Percentiles rank a stretch among this genome's conserved stretches.
phyloP scores from a whole-genome alignment of 2,329 filamentous ascomycete species.

The Pseudomassariella vexata region DNA sequence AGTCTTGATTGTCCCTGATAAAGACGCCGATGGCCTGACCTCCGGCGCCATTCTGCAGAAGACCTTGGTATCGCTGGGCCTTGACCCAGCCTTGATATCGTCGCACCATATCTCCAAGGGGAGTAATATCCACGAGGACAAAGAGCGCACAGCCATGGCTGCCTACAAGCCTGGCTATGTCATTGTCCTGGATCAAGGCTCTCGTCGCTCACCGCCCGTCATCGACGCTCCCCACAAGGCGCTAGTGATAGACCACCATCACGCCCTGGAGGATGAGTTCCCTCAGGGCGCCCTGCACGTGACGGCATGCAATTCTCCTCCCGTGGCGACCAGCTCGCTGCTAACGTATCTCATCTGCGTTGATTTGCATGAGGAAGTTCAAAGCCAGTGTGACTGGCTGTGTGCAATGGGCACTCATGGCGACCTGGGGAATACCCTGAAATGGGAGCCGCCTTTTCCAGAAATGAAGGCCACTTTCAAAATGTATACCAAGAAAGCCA shows the following conservation, averaged over 20 bases:
- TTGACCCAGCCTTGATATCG: slow-evolving; percentile 44
- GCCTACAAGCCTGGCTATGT: slow-evolving; percentile 47
- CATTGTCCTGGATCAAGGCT: slow-evolving; percentile 62
- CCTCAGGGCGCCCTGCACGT: slow-evolving; percentile 49
- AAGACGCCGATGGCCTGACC: slow-evolving; percentile 62
- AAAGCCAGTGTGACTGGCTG: slow-evolving; percentile 50
- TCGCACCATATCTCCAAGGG: slow-evolving; percentile 57
- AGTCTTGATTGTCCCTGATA: slow-evolving; percentile 60
- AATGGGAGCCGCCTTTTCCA: slow-evolving; percentile 62
- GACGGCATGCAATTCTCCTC: slow-evolving; percentile 58
- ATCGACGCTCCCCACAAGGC: slow-evolving; percentile 42
- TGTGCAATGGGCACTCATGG: slow-evolving; percentile 61
- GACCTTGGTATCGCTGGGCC: slow-evolving; percentile 53
- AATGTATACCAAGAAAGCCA: slow-evolving; percentile 51
- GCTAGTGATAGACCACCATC: slow-evolving; percentile 62
- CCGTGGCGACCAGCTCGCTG: slow-evolving; percentile 59
- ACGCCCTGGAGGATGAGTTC: slow-evolving; percentile 47
- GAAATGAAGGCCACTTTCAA: slow-evolving; percentile 59
- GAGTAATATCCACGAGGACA: slow-evolving; percentile 48
- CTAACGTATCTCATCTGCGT: slow-evolving; percentile 60
- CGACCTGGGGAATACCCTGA: slow-evolving; percentile 58
- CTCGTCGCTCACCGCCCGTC: slow-evolving; percentile 46
- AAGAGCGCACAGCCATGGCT: slow-evolving; percentile 45
- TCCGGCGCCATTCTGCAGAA: slow-evolving; percentile 58
- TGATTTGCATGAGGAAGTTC: slow-evolving; percentile 45